phyloP scores from a whole-genome alignment of 2,329 filamentous ascomycete species.

The Thelonectria olida region DNA sequence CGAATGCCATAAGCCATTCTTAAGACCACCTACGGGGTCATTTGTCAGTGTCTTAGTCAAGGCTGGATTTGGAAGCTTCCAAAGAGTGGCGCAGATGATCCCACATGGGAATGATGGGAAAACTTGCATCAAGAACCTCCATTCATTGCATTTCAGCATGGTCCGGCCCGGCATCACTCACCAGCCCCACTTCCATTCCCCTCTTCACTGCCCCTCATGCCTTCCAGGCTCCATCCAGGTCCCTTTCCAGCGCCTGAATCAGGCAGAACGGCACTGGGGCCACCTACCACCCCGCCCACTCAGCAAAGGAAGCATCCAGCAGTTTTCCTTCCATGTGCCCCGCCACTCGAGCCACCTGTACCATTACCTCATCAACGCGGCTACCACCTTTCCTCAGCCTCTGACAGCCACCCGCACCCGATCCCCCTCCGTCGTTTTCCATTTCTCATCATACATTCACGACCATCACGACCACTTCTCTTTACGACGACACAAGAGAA shows the following conservation, averaged over 20 bases:
- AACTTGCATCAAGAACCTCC: too few species aligned
- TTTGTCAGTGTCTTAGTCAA: too few species aligned
- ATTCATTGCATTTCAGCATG: too few species aligned
- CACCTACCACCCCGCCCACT: neutral
- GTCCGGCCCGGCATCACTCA: too few species aligned
- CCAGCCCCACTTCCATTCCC: too few species aligned
- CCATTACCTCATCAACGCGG: constrained; percentile 42
- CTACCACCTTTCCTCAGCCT: constrained; percentile 28
- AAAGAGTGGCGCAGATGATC: too few species aligned
- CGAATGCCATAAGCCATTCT: too few species aligned
- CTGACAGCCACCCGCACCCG: constrained; percentile 14
- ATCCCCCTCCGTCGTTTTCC: constrained; percentile 8
- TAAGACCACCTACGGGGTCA: too few species aligned
- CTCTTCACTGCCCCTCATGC: neutral
- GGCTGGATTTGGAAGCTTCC: too few species aligned
- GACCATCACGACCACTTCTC: constrained; percentile 13
- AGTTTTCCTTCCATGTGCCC: constrained; percentile 25
- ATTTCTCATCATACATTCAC: constrained; percentile 21
- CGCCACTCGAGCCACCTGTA: constrained; percentile 25
- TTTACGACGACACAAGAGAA: constrained; percentile 8
- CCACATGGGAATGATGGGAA: too few species aligned
- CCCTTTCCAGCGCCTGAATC: neutral
- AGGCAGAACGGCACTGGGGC: neutral
- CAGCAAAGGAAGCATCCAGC: constrained; percentile 13
- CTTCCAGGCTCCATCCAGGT: neutral